Base-by-base conservation (phyloP, 2,329 filamentous ascomycete genomes). In the Blumeria graminis region DNA sequence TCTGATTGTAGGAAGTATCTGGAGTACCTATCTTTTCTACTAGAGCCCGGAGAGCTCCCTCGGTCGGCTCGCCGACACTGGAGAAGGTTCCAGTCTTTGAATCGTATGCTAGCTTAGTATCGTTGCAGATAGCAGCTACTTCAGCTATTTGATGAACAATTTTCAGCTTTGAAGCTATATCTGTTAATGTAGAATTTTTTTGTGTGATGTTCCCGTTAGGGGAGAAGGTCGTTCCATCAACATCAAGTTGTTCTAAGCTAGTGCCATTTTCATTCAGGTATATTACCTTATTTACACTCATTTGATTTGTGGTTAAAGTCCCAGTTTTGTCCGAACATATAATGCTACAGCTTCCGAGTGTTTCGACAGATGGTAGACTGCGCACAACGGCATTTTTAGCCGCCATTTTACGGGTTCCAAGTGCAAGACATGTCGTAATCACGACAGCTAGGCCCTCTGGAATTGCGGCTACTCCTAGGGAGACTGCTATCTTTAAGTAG, bases 311-410 rank as follows among this genome's bases (percentile, higher is more conserved):
- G 10, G 92, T 98, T 67, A 98, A 72, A 53, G 92, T 98, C 63
- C 92, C 93, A 5, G 92, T 98, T 76, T 98, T 98, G 75, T 98
- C 92, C 3, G 93, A 98, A 74, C 93, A 98, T 68, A 98, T 95
- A 57, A 98, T 89, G 66, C 92, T 98, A 78, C 92, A 98, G 76
- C 92, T 98, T 67, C 92, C 92, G 56, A 98, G 76, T 11, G 92
- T 98, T 71, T 98, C 92, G 55, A 98, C 92, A 1, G 92, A 98
- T 18, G 92, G 92, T 63, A 98, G 73, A 67, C 88, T 95, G 69
- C 93, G 81, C 58, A 98, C 93, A 39, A 98, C 89, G 7, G 92
- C 92, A 66, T 96, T 96, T 75, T 94, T 96, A 58, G 88, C 86
- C 18, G 92, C 93, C 93, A 98, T 98, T 72, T 94, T 96, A 61